Conservation (phyloP, 73 alveolate species). For the Diophrys appendiculata region DNA sequence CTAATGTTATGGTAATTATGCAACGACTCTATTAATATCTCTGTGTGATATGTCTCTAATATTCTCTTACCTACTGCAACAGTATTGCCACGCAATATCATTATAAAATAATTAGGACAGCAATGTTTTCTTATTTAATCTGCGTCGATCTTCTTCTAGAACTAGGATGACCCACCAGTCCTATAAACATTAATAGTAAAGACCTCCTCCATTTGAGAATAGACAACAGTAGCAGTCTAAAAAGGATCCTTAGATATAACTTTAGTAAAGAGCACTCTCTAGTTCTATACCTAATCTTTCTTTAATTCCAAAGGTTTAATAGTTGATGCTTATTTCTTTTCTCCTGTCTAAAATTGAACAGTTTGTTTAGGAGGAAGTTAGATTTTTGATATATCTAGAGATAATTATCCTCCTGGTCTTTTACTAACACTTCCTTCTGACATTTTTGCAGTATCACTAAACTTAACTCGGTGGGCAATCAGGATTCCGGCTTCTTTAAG, state of each 20-base stretch:
- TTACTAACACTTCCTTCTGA: constrained; percentile 23
- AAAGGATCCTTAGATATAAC: neutral
- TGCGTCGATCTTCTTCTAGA: neutral
- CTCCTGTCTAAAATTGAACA: neutral
- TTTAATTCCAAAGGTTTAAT: neutral
- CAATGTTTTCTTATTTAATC: neutral
- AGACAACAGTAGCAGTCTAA: neutral
- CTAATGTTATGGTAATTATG: neutral
- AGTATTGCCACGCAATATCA: neutral
- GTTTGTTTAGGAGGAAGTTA: neutral
- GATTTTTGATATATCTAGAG: neutral
- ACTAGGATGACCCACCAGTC: neutral
- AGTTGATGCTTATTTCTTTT: neutral
- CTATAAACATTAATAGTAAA: neutral
- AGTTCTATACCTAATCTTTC: neutral
- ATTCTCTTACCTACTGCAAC: neutral
- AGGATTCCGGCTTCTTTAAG: constrained; percentile 49
- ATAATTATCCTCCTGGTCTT: neutral
- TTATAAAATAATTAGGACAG: neutral
- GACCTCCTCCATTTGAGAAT: neutral
- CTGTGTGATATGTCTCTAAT: neutral
- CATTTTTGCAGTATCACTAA: constrained; percentile 43
- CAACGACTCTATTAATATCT: neutral
- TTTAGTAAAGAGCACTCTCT: neutral
- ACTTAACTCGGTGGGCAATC: constrained; percentile 44